A percentile compares a stretch with the other conserved stretches of the same genome.
These are phyloP conservation scores for Scolecobasidium constrictum DNA, from an alignment of 2,329 filamentous ascomycete genomes.

Conservation along the genomic window DNA sequence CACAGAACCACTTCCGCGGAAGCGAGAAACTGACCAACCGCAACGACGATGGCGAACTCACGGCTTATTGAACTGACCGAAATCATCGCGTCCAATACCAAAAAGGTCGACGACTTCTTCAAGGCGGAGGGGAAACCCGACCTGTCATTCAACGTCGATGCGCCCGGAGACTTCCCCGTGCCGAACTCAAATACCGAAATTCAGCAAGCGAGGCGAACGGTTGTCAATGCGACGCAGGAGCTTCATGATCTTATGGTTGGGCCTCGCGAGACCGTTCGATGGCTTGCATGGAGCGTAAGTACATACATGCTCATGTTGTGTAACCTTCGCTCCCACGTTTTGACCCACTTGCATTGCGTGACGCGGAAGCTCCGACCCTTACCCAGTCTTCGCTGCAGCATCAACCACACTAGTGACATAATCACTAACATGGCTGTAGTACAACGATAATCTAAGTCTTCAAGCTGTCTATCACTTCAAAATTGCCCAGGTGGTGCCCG, in stretches of 20 bases:
- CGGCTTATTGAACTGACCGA: slow-evolving; percentile 11
- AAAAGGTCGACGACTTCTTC: slow-evolving; percentile 13
- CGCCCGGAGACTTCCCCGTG: slow-evolving; percentile 13
- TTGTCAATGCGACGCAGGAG: slow-evolving; percentile 15
- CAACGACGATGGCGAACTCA: background rate
- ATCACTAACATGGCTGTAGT: background rate
- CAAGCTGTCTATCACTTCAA: slow-evolving; percentile 42
- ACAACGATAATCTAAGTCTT: slow-evolving; percentile 18
- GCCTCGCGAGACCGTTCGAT: slow-evolving; percentile 13
- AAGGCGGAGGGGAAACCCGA: slow-evolving; percentile 10
- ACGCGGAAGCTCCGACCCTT: background rate
- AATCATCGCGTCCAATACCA: slow-evolving; percentile 13
- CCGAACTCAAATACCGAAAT: slow-evolving; percentile 11
- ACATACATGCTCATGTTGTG: background rate
- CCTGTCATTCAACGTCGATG: slow-evolving; percentile 13
- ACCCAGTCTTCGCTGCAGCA: background rate
- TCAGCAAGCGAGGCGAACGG: slow-evolving; percentile 12
- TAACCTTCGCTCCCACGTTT: background rate
- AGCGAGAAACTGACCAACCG: slow-evolving; percentile 1
- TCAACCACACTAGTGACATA: background rate
- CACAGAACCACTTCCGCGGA: background rate
- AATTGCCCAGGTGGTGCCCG: slow-evolving; percentile 41
- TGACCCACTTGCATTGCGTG: background rate
- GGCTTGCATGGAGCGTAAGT: slow-evolving; percentile 15
- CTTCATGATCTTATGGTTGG: slow-evolving; percentile 16